Conservation (phyloP, 1,284 basidiomycete genomes). For the Entoloma clypeatum region DNA sequence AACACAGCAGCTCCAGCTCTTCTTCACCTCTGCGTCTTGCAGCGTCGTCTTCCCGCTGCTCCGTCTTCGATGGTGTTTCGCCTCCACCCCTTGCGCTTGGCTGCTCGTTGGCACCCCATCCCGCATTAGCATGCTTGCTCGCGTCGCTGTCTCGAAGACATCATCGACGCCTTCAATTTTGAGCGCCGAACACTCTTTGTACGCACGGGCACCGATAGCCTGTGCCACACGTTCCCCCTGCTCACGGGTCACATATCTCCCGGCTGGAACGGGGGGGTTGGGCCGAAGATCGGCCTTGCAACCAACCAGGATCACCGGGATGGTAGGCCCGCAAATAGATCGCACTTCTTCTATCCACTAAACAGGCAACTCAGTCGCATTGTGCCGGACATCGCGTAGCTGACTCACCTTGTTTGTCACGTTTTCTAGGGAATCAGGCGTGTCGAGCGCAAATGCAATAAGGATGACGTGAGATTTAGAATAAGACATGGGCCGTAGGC, state of each 20-base stretch:
- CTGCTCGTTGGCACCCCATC: conserved; percentile 65
- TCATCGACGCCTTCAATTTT: conserved; percentile 93
- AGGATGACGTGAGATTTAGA: conserved; percentile 98
- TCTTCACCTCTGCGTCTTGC: conserved; percentile 44
- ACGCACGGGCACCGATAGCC: conserved; percentile 82
- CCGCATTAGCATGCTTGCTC: conserved; percentile 91
- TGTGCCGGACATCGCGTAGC: conserved; percentile 16
- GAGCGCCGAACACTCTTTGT: conserved; percentile 91
- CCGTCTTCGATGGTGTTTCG: conserved; percentile 46
- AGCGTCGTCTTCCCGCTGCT: conserved; percentile 45
- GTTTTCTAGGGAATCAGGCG: conserved; percentile 95
- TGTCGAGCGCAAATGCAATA: conserved; percentile 95
- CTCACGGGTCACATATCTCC: conserved; percentile 60
- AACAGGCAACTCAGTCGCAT: conserved; percentile 10
- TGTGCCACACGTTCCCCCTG: conserved; percentile 77
- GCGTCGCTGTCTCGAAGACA: conserved; percentile 91
- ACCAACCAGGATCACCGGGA: conserved; percentile 82
- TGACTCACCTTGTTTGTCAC: conserved; percentile 84
- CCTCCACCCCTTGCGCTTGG: conserved; percentile 29
- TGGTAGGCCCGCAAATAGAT: conserved; percentile 80
- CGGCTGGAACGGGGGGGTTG: conserved; percentile 34
- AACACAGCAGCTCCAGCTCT: conserved; percentile 55
- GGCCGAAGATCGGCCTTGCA: conserved; percentile 85
- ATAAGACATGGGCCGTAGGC: conserved; percentile 92
- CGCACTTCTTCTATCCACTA: conserved; percentile 98